Base-by-base conservation (phyloP, 176 grass and related monocot genomes). In the Pontederia paniculata region DNA sequence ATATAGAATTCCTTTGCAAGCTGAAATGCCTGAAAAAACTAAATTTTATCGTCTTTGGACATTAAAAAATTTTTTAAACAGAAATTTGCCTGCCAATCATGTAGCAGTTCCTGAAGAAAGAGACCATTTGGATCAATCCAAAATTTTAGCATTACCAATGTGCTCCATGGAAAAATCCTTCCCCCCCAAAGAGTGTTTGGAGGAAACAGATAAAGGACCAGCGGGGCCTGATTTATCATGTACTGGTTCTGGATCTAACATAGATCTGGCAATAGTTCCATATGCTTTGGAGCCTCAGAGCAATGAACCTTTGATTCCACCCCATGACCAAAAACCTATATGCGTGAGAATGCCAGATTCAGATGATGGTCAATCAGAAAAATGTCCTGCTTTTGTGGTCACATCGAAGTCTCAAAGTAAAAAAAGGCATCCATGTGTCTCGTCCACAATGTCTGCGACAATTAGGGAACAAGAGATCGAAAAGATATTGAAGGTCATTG, bases 21-120 rank as follows among this genome's bases (percentile, higher is more conserved):
- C 80, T 67, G 91, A 97, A 70, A 79, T 86, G 75, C 52, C 70
- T 60, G 71, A 97, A 48, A 89, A 74, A 54, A 70, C 85, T 65
- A 70, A 82, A 52, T 74, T 78, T 46, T 88, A 87, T 68, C 80
- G 91, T 56, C 67, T 90, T 81, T 97, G 91, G 91, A 97, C 91
- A 66, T 76, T 50, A 52, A 70, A 78, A 79, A 86, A 84, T 62
- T 87, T 78, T 60, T 76, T 80, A 76, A 48, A 82, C 71, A 73
- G 73, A 45, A 60, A 42, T 70, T 68, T 58, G 63, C 75, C 74
- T 46, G 73, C 76, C 78, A 78, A 68, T 57, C 23, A 77, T 42
- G 86, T 81, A 77, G 65, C 20, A 0, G 56, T 78, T 63, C 42
- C 68, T 45, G 71, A 66, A 65, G 67, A 80, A 45, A 58, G 62